These are phyloP conservation scores for Abelmoschus esculentus DNA, from an alignment of 345 rosid species.

Conservation along the genomic window DNA sequence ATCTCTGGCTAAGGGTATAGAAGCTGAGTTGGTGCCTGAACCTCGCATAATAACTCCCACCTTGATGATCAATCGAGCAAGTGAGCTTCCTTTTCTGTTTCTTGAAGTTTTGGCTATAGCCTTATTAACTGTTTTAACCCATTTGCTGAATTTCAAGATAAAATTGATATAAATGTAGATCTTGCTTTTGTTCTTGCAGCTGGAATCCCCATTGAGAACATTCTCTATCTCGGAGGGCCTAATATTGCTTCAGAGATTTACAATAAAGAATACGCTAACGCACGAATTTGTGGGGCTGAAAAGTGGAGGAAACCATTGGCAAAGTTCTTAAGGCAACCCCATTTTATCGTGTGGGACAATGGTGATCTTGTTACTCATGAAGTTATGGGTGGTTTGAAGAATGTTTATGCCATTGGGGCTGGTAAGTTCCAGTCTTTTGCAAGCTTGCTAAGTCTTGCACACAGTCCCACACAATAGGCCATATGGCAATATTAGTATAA, in stretches of 20 bases:
- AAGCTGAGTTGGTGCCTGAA: slow-evolving; percentile 70
- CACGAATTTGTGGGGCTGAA: slow-evolving; percentile 89
- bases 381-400: slow-evolving; percentile 98
- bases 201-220: slow-evolving; percentile 67
- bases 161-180: background rate
- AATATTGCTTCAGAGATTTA: slow-evolving; percentile 96
- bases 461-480: background rate
- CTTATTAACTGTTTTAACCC: background rate
- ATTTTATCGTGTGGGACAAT: slow-evolving; percentile 94
- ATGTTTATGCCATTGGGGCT: slow-evolving; percentile 99
- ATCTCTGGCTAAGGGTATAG: slow-evolving; percentile 86
- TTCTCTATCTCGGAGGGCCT: slow-evolving; percentile 94
- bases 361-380: slow-evolving; percentile 97
- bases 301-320: slow-evolving; percentile 94
- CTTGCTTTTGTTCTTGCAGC: slow-evolving; percentile 34
- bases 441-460: background rate
- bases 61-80: slow-evolving; percentile 81
- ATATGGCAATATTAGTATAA: background rate
- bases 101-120: slow-evolving; percentile 8
- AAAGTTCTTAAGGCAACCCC: slow-evolving; percentile 81
- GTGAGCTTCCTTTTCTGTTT: slow-evolving; percentile 34
- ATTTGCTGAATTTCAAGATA: background rate
- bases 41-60: slow-evolving; percentile 93
- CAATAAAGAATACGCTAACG: slow-evolving; percentile 92
- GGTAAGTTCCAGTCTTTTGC: slow-evolving; percentile 36